These are phyloP conservation scores for Intubia oerlemansii DNA, from an alignment of 2,329 filamentous ascomycete species.

Conservation along the genomic window DNA sequence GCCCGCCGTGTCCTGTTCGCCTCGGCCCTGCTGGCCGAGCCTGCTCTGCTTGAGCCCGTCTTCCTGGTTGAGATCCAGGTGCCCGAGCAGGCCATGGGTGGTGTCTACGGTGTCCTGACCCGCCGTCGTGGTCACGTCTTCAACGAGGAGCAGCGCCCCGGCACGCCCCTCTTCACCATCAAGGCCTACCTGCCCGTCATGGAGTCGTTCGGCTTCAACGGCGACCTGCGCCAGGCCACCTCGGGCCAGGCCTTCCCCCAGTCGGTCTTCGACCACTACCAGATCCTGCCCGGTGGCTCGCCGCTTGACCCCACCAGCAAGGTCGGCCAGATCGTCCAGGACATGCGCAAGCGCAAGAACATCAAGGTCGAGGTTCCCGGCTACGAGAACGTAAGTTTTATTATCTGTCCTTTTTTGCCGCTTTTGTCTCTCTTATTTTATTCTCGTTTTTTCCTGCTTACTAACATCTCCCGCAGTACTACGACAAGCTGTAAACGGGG, in stretches of 20 bases:
- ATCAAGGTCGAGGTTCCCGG: constrained; percentile 88
- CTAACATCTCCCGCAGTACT: constrained; percentile 46
- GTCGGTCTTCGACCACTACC: constrained; percentile 97
- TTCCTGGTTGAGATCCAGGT: constrained; percentile 99
- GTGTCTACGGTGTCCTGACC: constrained; percentile 98
- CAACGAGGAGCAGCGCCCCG: constrained; percentile 90
- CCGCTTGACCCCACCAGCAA: constrained; percentile 66
- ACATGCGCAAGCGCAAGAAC: constrained; percentile 99
- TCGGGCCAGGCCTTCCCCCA: constrained; percentile 98
- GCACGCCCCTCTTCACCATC: constrained; percentile 98
- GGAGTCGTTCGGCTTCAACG: constrained; percentile 62
- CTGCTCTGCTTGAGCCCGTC: constrained; percentile 85
- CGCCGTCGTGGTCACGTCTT: constrained; percentile 98
- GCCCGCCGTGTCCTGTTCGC: constrained; percentile 95
- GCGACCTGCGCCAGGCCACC: constrained; percentile 81
- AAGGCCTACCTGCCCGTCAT: constrained; percentile 20
- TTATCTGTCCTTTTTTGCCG: background rate
- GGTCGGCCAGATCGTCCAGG: constrained; percentile 62
- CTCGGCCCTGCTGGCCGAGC: constrained; percentile 72
- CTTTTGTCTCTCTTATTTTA: background rate
- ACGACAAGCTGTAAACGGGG: constrained; percentile 83
- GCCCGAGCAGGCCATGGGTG: constrained; percentile 95
- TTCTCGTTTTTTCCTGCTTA: background rate
- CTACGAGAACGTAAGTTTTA: constrained; percentile 72
- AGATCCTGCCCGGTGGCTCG: constrained; percentile 84